phyloP scores from a whole-genome alignment of 139 green algal species.

The Nannochloris sp. region DNA sequence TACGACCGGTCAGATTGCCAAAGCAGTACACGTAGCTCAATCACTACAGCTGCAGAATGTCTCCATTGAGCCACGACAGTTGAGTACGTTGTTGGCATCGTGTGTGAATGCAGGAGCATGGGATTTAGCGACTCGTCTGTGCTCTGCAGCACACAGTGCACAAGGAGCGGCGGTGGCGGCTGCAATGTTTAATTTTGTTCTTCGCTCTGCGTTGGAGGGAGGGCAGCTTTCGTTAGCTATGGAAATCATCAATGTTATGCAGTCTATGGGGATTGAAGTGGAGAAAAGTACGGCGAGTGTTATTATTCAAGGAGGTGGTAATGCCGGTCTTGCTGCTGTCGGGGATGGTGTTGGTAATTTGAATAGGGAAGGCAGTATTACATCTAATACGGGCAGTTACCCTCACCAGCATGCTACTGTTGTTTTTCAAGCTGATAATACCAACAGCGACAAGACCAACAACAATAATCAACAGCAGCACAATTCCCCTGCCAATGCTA shows the following conservation, averaged over 20 bases:
- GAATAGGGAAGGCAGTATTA: no score
- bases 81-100: not conserved
- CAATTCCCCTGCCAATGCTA: no score
- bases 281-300: not conserved
- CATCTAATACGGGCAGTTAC: no score
- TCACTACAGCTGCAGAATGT: not conserved
- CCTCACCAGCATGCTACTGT: no score
- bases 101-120: not conserved
- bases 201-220: not conserved
- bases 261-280: slow-evolving; percentile 9
- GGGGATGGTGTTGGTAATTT: no score
- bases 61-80: not conserved
- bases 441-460: no score
- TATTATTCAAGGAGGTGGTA: no score
- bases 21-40: slow-evolving; percentile 11
- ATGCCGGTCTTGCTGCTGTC: no score
- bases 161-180: not conserved
- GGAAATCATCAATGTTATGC: slow-evolving; percentile 11
- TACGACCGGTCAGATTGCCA: not conserved
- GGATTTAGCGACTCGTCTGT: slow-evolving; percentile 15
- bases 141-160: not conserved
- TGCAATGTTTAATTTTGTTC: slow-evolving; percentile 10
- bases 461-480: no score
- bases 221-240: not conserved
- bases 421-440: no score